Evolutionary conservation across 306 rosid genomes (phyloP), one percentile per base, ranked within the genome.

Genomic region (Glycyrrhiza uralensis): DNA sequence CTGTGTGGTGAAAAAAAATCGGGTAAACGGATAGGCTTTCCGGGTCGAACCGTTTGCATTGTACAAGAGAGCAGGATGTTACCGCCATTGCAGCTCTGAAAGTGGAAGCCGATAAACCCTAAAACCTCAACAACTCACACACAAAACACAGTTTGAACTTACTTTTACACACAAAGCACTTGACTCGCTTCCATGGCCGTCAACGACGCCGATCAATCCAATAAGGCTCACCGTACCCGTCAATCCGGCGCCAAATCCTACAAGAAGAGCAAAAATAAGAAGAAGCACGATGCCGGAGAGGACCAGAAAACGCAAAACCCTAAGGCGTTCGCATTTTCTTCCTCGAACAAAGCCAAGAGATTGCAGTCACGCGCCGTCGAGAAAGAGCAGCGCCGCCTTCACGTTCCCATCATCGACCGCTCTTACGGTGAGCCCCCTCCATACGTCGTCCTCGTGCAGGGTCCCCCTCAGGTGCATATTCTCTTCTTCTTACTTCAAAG

Each of bases 301-400:
- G 87, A 77, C n/a, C 89, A 71, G 18, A 83, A 66, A 77, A 80
- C 44, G 69, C 87, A 49, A 47, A 94, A 94, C 65, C 97, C 98
- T 6, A 94, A 76, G 83, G 97, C 86, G 3, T 94, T 91, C 71
- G 92, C 96, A 66, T 94, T 71, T 59, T 80, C 83, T 54, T 94
- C 98, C 9, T 58, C 97, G 4, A 86, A 70, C 7, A 94, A 91
- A 55, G 96, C 94, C 18, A 89, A 91, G 81, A 90, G 92, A 6
- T 47, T 91, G 63, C 90, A 91, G 75, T 85, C 98, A n/a, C 97
- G 95, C 33, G 7, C 96, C 26, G 98, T 91, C 20, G 98, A 94
- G 84, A 94, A 94, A 76, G 96, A 91, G 81, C 98, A 94, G 85
- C 96, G 98, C 49, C 76, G 98, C 57, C 95, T 94, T 52, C 98